A percentile compares a stretch with the other conserved stretches of the same genome.
Conservation (phyloP, 2,329 filamentous ascomycete species). For the Phialocephala sp. region DNA sequence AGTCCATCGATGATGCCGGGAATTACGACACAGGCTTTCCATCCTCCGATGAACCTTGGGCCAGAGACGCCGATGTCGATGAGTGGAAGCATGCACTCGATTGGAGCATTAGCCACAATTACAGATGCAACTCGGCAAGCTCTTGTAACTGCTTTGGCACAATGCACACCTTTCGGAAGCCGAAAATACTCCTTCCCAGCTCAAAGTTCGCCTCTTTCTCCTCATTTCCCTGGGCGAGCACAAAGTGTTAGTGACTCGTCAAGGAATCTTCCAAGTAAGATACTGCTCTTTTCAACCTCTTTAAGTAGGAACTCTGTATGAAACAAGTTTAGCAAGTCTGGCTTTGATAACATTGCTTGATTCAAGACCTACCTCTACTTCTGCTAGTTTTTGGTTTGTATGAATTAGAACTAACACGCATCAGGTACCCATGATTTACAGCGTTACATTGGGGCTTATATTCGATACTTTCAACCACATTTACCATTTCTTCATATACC, state of each 20-base stretch:
- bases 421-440: slow-evolving; percentile 77
- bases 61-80: slow-evolving; percentile 78
- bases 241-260: slow-evolving; percentile 58
- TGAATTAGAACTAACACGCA: slow-evolving; percentile 1
- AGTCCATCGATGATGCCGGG: slow-evolving; percentile 75
- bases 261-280: slow-evolving; percentile 66
- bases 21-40: slow-evolving; percentile 64
- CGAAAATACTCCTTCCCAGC: slow-evolving; percentile 69
- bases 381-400: background rate
- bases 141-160: slow-evolving; percentile 63
- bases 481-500: slow-evolving; percentile 93
- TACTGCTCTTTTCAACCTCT: background rate
- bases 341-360: background rate
- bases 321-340: background rate
- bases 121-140: slow-evolving; percentile 68
- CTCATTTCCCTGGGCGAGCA: slow-evolving; percentile 54
- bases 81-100: slow-evolving; percentile 61
- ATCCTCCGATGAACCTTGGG: slow-evolving; percentile 70
- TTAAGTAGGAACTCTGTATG: background rate
- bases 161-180: slow-evolving; percentile 60
- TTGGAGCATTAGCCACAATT: slow-evolving; percentile 66
- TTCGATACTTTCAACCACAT: slow-evolving; percentile 92
- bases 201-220: slow-evolving; percentile 59
- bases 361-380: background rate
- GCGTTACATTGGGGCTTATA: slow-evolving; percentile 87